Base-by-base conservation (phyloP, 257 asterid species). In the Plantago ovata region DNA sequence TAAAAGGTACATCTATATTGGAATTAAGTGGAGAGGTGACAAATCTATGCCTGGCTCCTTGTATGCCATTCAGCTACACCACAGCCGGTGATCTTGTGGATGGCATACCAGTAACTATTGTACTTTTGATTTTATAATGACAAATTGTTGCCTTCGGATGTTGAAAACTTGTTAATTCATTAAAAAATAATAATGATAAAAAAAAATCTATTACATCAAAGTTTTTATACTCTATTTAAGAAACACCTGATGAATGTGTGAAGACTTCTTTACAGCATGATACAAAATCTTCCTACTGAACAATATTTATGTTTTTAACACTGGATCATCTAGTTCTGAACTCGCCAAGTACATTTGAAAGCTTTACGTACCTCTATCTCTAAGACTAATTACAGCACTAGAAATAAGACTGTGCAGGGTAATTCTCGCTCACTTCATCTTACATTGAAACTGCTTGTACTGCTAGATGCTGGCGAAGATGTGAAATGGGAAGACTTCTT, bases 41-140 rank as follows among this genome's bases (percentile, higher is more conserved):
- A 40, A 10, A 13, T 48, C 24, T 41, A 40, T 77, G 81, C 79
- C 81, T 77, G 81, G 84, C 84, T 80, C 81, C 84, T 58, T 75
- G 87, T 64, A 80, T 72, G 87, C 87, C 87, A 75, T 62, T 59
- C 45, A 66, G 58, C 38, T 80, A 15, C 71, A 9, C 60, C 64
- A 14, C 0, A 0, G 19, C 2, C 18, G 75, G 68, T 55, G 67
- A 64, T 16, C 65, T 61, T 38, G 64, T 33, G 76, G 39, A 62
- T 76, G 86, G 83, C 83, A 36, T 76, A 60, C 42, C n/a, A n/a
- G n/a, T n/a, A n/a, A n/a, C n/a, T n/a, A n/a, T n/a, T n/a, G n/a
- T n/a, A n/a, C n/a, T n/a, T n/a, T n/a, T n/a, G n/a, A n/a, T n/a
- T n/a, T n/a, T 28, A 28, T 8, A 6, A 28, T 28, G 36, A 28